Evolutionary conservation across 2,329 filamentous ascomycete species (phyloP), one percentile per base, ranked within the genome.

Genomic region (Colletotrichum karsti): DNA sequence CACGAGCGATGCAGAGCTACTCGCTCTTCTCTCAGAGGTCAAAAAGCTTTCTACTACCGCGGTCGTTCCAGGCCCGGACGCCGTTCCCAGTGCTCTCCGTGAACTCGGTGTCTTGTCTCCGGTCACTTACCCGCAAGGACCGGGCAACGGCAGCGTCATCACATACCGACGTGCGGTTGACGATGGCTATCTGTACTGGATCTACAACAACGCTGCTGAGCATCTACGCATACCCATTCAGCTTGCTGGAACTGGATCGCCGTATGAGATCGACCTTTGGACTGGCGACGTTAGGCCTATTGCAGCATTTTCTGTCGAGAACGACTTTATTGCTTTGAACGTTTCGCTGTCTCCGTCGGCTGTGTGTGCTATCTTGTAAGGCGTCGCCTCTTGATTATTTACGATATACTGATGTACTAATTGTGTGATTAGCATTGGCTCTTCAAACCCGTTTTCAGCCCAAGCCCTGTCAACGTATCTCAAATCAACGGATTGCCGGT

Each of bases 301-400:
- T 7, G 42, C 42, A 13, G 42, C 20, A 10, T 24, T 46, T 2
- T 22, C 3, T 1, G 7, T 22, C 4, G 7, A 15, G 42, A 15
- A 46, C 42, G 42, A 22, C 3, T 24, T 22, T 13, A 0, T 46
- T 1, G 20, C 2, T 0, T 0, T 46, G 20, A 46, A 15, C 0
- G 42, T 46, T 15, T 22, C 20, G 20, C 7, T 46, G 6, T 18
- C 20, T 2, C 20, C 42, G 6, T 18, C 20, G 20, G 42, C 42
- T 6, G 42, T 46, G 42, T 1, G 18, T 24, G 24, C 42, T n/a
- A 13, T 46, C 9, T 24, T 24, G 42, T 46, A 24, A 15, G 20
- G 1, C n/a, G n/a, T n/a, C n/a, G n/a, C n/a, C n/a, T n/a, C n/a
- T n/a, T n/a, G n/a, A n/a, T n/a, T n/a, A n/a, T n/a, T n/a, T n/a